Evolutionary conservation across 768 basidiomycete species (phyloP), one percentile per base, ranked within the genome.

Genomic region (Macrolepiota fuliginosa): DNA sequence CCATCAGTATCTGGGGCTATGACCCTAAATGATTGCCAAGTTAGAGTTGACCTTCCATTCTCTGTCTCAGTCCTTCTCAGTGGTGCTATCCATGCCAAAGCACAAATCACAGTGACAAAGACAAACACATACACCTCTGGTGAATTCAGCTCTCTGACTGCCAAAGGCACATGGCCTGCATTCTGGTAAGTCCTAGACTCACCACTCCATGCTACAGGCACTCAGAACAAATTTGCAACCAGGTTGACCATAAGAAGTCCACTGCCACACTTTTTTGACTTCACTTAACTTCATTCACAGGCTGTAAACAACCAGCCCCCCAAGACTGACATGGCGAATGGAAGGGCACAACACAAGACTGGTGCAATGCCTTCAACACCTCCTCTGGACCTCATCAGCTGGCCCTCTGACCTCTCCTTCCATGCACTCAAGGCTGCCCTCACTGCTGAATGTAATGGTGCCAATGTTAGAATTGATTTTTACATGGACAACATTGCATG

Each of bases 341-440:
- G 79, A 80, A 79, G 67, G 77, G 79, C 32, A 79, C 77, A 12
- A 67, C 69, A 24, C 68, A 78, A 61, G 79, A 76, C 62, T 80
- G 79, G 79, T 78, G 66, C 64, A 74, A 80, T 64, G 79, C 78
- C 1, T 80, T 80, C 69, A 80, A 79, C 64, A 80, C 78, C 3
- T 79, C 79, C 6, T 74, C 75, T 6, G 64, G 71, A 74, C 58
- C 70, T 78, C 56, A 74, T 79, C 47, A 56, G 65, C 54, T 80
- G 79, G 79, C 79, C 79, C 4, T 66, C 71, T 19, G 79, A 80
- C 62, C 64, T 78, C 11, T 76, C 77, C 12, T 80, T 79, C 70
- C 79, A 80, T 64, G 62, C 76, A 1, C 64, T 79, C 36, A 74
- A 78, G 60, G 79, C 77, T 12, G 75, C 77, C 4, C 71, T 80